Evolutionary conservation across 2,329 filamentous ascomycete species (phyloP).

Genomic region (Thermothelomyces thermophilus): DNA sequence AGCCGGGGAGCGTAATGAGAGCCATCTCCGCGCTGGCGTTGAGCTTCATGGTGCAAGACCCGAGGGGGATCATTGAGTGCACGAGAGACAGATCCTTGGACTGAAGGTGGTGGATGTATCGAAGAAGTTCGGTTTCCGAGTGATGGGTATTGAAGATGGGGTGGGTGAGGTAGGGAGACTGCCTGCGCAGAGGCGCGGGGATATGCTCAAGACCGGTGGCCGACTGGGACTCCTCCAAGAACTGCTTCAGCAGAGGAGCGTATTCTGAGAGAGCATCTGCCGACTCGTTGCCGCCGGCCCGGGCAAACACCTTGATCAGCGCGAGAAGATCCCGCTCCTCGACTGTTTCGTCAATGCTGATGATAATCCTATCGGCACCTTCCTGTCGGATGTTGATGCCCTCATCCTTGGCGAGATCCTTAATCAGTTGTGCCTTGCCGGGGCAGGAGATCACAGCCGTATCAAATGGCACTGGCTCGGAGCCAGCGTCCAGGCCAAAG

Average conservation of each 20-base stretch:
- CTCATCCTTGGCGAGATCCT: slow-evolving; percentile 45
- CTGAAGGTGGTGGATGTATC: slow-evolving; percentile 88
- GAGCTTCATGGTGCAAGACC: slow-evolving; percentile 97
- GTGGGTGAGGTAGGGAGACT: slow-evolving; percentile 73
- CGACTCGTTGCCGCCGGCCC: slow-evolving; percentile 21
- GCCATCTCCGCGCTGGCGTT: slow-evolving; percentile 93
- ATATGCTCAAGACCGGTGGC: slow-evolving; percentile 32
- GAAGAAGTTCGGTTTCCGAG: slow-evolving; percentile 87
- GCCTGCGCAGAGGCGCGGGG: slow-evolving; percentile 59
- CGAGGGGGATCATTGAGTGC: slow-evolving; percentile 95
- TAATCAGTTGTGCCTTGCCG: slow-evolving; percentile 43
- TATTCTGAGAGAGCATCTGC: slow-evolving; percentile 12
- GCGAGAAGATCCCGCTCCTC: slow-evolving; percentile 25
- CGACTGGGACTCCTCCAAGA: slow-evolving; percentile 27
- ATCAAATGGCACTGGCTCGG: slow-evolving; percentile 64
- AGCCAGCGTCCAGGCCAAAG: slow-evolving; percentile 53
- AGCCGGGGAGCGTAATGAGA: slow-evolving; percentile 69
- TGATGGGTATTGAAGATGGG: slow-evolving; percentile 93
- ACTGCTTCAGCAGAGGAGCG: slow-evolving; percentile 37
- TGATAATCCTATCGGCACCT: slow-evolving; percentile 54
- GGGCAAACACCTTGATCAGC: slow-evolving; percentile 17
- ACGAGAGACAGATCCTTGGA: slow-evolving; percentile 91
- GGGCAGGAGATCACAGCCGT: slow-evolving; percentile 60
- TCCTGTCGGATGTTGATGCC: slow-evolving; percentile 58
- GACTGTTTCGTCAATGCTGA: slow-evolving; percentile 67